A percentile compares a stretch with the other conserved stretches of the same genome.
Conservation (phyloP, 1,139 yeast species). For the Wickerhamomyces sp. region DNA sequence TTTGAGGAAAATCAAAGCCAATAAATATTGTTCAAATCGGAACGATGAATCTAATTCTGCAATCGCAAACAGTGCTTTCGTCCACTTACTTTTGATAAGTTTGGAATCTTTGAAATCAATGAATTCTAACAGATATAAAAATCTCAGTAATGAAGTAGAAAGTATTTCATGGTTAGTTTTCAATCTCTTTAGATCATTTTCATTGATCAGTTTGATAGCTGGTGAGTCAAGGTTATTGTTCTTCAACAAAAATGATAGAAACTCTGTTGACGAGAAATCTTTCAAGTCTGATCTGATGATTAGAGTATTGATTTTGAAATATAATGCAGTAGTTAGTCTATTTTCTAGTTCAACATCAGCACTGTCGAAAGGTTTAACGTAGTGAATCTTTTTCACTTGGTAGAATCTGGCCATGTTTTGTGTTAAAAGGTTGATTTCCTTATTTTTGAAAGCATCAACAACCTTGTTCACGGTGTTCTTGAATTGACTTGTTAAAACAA, state of each 20-base stretch:
- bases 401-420: constrained; percentile 78
- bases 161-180: constrained; percentile 48
- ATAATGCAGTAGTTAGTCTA: constrained; percentile 47
- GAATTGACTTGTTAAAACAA: constrained; percentile 55
- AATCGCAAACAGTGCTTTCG: constrained; percentile 41
- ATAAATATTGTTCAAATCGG: constrained; percentile 33
- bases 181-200: constrained; percentile 28
- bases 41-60: constrained; percentile 25
- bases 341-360: constrained; percentile 45
- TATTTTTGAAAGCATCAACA: constrained; percentile 46
- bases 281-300: constrained; percentile 28
- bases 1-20: constrained; percentile 44
- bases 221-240: constrained; percentile 33
- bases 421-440: constrained; percentile 64
- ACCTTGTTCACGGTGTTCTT: constrained; percentile 48
- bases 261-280: constrained; percentile 24
- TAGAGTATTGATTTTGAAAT: constrained; percentile 34
- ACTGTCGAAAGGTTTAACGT: constrained; percentile 58
- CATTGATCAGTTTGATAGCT: constrained; percentile 29
- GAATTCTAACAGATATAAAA: constrained; percentile 53
- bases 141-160: constrained; percentile 56
- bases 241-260: constrained; percentile 23
- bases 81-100: constrained; percentile 49
- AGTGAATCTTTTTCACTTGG: constrained; percentile 65
- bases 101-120: constrained; percentile 35